Conservation (phyloP, 2,329 filamentous ascomycete species). For the Colletotrichum trifolii region DNA sequence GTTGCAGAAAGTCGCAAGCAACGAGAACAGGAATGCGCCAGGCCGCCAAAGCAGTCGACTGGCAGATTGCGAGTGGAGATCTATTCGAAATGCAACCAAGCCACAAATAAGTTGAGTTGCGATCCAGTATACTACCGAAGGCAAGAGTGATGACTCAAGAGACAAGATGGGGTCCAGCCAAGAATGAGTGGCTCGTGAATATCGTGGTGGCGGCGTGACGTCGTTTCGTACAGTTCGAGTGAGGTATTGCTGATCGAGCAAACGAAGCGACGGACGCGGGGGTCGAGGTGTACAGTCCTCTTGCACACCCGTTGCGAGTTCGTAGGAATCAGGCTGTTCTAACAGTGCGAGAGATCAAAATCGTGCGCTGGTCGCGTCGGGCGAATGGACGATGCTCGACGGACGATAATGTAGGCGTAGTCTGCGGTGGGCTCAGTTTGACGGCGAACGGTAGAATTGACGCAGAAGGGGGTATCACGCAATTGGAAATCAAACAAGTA, state of each 20-base stretch:
- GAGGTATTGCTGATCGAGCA: conserved; percentile 23
- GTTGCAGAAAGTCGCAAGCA: conserved; percentile 32
- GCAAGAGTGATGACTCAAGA: background rate
- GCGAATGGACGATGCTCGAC: no score
- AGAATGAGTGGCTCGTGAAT: conserved; percentile 10
- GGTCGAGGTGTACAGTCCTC: conserved; percentile 12
- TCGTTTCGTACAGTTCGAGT: conserved; percentile 4
- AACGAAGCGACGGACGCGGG: background rate
- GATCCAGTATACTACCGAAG: conserved; percentile 1
- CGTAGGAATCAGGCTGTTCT: no score
- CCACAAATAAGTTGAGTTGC: conserved; percentile 23
- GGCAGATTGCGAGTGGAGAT: conserved; percentile 28
- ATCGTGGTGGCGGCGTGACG: conserved; percentile 22
- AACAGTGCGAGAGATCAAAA: no score
- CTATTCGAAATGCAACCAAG: conserved; percentile 35
- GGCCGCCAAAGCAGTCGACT: conserved; percentile 17
- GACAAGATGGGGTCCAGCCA: background rate
- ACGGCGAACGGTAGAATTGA: no score
- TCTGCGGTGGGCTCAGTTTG: no score
- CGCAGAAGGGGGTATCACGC: no score
- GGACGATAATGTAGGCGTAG: no score
- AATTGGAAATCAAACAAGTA: no score
- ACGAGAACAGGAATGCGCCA: conserved; percentile 22
- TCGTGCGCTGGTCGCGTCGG: no score
- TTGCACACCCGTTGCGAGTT: no score